Evolutionary conservation across 2,329 filamentous ascomycete species (phyloP).

Genomic region (Gliomastix tumulicola): DNA sequence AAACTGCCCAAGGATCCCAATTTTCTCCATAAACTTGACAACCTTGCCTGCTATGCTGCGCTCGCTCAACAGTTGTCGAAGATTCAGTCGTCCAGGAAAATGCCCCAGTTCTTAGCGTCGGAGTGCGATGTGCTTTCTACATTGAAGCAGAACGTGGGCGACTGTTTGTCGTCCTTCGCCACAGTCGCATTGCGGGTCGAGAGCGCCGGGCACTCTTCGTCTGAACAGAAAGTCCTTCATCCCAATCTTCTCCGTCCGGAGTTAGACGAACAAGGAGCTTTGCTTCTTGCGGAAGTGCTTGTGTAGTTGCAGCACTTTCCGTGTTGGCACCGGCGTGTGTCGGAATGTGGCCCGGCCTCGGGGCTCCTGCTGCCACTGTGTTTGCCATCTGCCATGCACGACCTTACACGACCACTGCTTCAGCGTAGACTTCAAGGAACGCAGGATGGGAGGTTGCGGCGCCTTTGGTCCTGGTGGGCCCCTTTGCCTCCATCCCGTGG

Average conservation of each 20-base stretch:
- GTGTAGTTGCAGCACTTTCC: too few species aligned
- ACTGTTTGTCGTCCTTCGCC: neutral
- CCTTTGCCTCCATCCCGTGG: too few species aligned
- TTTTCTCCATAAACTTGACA: neutral
- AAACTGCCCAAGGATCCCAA: neutral
- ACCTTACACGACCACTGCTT: too few species aligned
- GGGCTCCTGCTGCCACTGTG: too few species aligned
- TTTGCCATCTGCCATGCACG: too few species aligned
- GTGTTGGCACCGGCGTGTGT: too few species aligned
- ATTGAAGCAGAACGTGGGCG: neutral
- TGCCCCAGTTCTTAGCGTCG: neutral
- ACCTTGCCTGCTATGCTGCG: neutral
- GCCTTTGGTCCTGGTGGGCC: too few species aligned
- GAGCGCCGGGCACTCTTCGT: neutral
- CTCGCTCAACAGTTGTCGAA: neutral
- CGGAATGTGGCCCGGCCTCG: too few species aligned
- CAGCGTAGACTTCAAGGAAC: too few species aligned
- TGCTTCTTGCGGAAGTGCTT: neutral
- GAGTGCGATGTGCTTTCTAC: neutral
- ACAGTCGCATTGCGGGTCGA: neutral
- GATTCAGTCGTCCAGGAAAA: neutral
- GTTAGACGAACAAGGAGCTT: neutral
- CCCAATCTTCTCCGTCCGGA: neutral
- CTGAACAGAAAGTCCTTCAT: neutral
- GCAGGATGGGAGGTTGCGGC: too few species aligned